A percentile compares a stretch with the other conserved stretches of the same genome.
These are phyloP conservation scores for Agrocybe praecox DNA, from an alignment of 768 basidiomycete species.

Conservation along the genomic window DNA sequence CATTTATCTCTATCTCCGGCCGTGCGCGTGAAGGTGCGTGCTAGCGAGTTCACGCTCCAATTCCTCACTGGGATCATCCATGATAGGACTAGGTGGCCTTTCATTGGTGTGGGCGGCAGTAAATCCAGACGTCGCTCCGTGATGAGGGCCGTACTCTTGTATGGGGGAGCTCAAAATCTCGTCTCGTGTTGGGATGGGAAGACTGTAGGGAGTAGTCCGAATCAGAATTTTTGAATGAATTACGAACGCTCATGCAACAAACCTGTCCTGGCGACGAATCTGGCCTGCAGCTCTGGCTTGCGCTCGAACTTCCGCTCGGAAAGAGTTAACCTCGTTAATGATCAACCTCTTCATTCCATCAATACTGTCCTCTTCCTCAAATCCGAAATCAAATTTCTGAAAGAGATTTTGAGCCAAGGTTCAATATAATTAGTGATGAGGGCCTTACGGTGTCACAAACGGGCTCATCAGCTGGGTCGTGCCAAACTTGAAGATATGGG, in stretches of 20 bases:
- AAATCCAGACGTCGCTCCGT: slow-evolving; percentile 73
- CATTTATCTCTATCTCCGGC: slow-evolving; percentile 23
- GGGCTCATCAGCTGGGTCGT: slow-evolving; percentile 95
- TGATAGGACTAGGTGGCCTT: slow-evolving; percentile 68
- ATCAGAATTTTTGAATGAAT: neutral
- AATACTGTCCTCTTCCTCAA: slow-evolving; percentile 95
- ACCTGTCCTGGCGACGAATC: slow-evolving; percentile 81
- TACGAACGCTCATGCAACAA: slow-evolving; percentile 12
- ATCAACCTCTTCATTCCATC: slow-evolving; percentile 98
- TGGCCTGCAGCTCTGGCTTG: slow-evolving; percentile 76
- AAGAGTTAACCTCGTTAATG: slow-evolving; percentile 86
- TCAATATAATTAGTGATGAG: neutral
- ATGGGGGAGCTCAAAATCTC: slow-evolving; percentile 82
- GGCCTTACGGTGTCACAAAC: slow-evolving; percentile 68
- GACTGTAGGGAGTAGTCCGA: slow-evolving; percentile 37
- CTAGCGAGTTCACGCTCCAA: slow-evolving; percentile 86
- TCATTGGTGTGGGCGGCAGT: slow-evolving; percentile 41
- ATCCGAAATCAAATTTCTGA: slow-evolving; percentile 93
- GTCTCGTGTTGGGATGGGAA: slow-evolving; percentile 80
- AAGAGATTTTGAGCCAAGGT: neutral
- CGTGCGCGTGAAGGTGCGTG: slow-evolving; percentile 57
- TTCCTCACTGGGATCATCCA: slow-evolving; percentile 86
- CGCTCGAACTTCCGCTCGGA: slow-evolving; percentile 89
- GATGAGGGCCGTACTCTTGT: slow-evolving; percentile 57
- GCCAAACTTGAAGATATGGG: slow-evolving; percentile 96